Evolutionary conservation across 495 filamentous ascomycete genomes (phyloP).

Genomic region (Melanomma pulvis-pyrius): DNA sequence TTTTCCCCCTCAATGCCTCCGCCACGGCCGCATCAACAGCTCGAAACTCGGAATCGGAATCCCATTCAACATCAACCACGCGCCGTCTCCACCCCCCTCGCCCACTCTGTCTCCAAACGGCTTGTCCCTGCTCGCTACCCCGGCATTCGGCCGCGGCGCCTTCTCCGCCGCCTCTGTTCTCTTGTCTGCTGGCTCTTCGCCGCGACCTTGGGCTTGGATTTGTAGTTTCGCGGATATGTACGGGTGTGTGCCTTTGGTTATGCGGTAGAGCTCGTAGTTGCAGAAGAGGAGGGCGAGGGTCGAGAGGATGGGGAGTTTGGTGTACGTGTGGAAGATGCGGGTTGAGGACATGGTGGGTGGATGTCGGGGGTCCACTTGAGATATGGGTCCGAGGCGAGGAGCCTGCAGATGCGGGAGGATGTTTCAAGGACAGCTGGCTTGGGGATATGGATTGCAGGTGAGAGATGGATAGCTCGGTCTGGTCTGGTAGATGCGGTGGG

Average conservation of each 20-base stretch:
- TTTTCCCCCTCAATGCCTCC: background rate
- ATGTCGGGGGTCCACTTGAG: background rate
- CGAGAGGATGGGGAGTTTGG: background rate
- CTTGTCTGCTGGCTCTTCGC: background rate
- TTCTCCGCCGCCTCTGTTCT: background rate
- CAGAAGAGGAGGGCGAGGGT: constrained; percentile 1
- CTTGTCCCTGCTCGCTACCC: background rate
- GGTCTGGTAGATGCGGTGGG: background rate
- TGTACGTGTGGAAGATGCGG: constrained; percentile 1
- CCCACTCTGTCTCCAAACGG: background rate
- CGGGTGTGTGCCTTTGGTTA: constrained; percentile 10
- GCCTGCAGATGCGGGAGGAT: background rate
- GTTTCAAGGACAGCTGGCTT: background rate
- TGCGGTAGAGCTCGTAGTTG: constrained; percentile 14
- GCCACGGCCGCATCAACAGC: constrained; percentile 11
- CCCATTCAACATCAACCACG: constrained; percentile 12
- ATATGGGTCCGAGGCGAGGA: background rate
- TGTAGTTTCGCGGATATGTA: background rate
- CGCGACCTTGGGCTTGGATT: background rate
- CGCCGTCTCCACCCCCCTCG: background rate
- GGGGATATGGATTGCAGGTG: no score
- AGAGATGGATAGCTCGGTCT: no score
- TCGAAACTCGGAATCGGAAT: constrained; percentile 19
- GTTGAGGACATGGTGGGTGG: constrained; percentile 7
- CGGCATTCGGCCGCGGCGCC: no score